phyloP scores from a whole-genome alignment of 2,329 filamentous ascomycete genomes.

The Trichophyton mentagrophytes region DNA sequence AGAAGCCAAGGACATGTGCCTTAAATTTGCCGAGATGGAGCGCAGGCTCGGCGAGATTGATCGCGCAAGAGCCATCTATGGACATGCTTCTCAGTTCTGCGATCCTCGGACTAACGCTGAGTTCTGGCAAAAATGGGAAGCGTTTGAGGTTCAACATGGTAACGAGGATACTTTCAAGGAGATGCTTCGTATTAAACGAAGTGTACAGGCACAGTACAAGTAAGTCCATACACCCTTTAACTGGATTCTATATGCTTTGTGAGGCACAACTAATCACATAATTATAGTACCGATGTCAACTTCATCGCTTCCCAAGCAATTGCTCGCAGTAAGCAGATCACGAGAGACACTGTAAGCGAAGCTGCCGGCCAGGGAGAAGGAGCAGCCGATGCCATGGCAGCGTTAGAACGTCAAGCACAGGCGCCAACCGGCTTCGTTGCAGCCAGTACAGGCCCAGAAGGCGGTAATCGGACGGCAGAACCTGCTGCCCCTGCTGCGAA shows the following conservation, averaged over 20 bases:
- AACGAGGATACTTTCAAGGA: conserved; percentile 99
- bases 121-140: conserved; percentile 96
- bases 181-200: conserved; percentile 95
- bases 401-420: conserved; percentile 73
- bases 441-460: conserved; percentile 61
- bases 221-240: conserved; percentile 27
- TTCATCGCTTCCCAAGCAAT: conserved; percentile 95
- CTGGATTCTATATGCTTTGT: background rate
- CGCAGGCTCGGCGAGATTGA: conserved; percentile 85
- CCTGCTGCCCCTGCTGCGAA: conserved; percentile 45
- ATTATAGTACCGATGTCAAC: conserved; percentile 71
- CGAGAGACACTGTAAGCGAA: conserved; percentile 23
- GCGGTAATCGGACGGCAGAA: conserved; percentile 39
- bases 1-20: conserved; percentile 93
- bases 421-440: conserved; percentile 86
- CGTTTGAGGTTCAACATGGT: conserved; percentile 92
- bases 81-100: conserved; percentile 92
- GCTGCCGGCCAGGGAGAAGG: conserved; percentile 33
- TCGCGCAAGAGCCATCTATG: conserved; percentile 86
- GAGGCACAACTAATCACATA: background rate
- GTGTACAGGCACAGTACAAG: conserved; percentile 96
- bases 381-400: conserved; percentile 71
- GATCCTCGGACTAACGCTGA: conserved; percentile 79
- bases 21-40: conserved; percentile 98
- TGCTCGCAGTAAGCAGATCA: conserved; percentile 58